Conservation (phyloP, 352 stramenopile species). For the Phytophthora chlamydospora region DNA sequence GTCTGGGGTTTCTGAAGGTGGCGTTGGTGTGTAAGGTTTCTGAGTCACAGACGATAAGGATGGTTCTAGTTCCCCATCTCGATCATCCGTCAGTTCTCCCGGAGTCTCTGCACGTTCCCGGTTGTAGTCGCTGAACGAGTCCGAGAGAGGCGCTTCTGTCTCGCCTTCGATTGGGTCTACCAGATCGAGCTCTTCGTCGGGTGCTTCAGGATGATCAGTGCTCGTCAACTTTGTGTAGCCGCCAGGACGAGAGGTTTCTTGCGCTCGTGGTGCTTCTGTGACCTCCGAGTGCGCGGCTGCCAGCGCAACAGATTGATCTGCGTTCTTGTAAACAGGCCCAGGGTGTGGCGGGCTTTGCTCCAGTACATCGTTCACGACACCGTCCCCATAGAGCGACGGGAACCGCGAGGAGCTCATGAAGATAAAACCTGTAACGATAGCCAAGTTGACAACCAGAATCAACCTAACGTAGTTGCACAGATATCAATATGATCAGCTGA, state of each 20-base stretch:
- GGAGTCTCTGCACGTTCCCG: neutral
- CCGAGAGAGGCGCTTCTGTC: neutral
- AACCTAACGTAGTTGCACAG: constrained; percentile 29
- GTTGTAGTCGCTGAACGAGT: neutral
- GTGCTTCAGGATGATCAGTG: constrained; percentile 1
- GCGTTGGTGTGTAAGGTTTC: neutral
- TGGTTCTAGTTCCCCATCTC: constrained; percentile 3
- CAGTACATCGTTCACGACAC: constrained; percentile 44
- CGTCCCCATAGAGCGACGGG: constrained; percentile 37
- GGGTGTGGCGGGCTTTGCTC: constrained; percentile 36
- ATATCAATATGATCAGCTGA: neutral
- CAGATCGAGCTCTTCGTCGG: constrained; percentile 10
- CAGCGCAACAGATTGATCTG: constrained; percentile 8
- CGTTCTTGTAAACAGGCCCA: constrained; percentile 14
- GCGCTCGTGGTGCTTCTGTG: constrained; percentile 8
- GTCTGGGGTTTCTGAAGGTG: neutral
- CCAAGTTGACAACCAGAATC: constrained; percentile 57
- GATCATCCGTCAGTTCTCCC: neutral
- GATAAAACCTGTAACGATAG: constrained; percentile 54
- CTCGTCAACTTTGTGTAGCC: constrained; percentile 34
- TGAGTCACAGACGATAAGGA: neutral
- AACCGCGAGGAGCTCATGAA: constrained; percentile 63
- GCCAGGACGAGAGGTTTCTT: constrained; percentile 5
- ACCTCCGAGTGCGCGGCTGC: neutral
- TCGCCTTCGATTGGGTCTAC: constrained; percentile 4